Base-by-base conservation (phyloP, 23 red algal genomes). In the Pyropia yezoensis region DNA sequence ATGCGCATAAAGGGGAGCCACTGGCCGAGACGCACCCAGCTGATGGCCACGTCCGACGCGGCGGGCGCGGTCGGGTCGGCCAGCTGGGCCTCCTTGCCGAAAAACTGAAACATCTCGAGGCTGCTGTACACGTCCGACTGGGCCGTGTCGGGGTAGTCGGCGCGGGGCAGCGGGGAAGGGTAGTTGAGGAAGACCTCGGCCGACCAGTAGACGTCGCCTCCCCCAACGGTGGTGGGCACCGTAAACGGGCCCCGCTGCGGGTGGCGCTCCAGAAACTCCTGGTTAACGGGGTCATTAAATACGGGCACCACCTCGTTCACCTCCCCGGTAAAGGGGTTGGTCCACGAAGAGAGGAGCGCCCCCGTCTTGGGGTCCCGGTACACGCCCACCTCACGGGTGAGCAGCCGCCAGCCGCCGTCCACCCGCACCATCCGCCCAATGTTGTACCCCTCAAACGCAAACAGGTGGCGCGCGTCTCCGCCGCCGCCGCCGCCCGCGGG, bases 1-100 rank as follows among this genome's bases (percentile, higher is more conserved):
- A 96, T 96, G 21, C 79, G 47, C 91, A 96, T 96, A 76, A 76
- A 96, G 27, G 91, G 91, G 14, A 96, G 76, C 91, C 91, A 96
- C 66, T 89, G 91, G 18, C 83, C 70, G 26, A 96, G 68, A 53
- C 91, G 83, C n/a, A 85, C 72, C 91, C 91, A 96, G 22, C 67
- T 76, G 32, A 88, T 82, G 12, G 71, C 45, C 15, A 70, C 83
- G 52, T 70, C 65, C 34, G 54, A 50, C 23, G 84, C 82, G 24
- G 71, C 77, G 19, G 78, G 82, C n/a, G 61, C 33, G 33, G 82
- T 71, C 29, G 49, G 18, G 47, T 82, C 66, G 1, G n/a, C 34
- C 52, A 96, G 33, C 61, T 96, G 62, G 18, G 66, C 76, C 50
- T 50, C 69, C 50, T 78, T 79, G 60, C 73, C 62, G 66, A 82